Evolutionary conservation across 805 yeast genomes (phyloP).

Genomic region (Candida maris): DNA sequence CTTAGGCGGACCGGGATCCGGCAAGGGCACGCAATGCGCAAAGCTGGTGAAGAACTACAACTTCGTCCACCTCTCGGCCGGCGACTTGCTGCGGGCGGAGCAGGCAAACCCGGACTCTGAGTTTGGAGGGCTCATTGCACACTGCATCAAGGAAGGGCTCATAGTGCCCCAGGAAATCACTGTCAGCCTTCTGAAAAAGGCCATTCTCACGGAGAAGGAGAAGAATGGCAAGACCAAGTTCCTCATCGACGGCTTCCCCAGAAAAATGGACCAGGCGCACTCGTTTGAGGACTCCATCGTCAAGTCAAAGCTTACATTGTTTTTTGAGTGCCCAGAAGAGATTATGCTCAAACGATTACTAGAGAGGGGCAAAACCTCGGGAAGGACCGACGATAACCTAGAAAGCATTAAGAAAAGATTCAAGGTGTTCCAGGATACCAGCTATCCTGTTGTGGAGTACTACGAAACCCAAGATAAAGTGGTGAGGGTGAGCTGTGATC

Average conservation of each 20-base stretch:
- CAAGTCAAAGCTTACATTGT: slow-evolving; percentile 65
- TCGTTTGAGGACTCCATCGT: slow-evolving; percentile 82
- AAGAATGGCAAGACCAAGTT: slow-evolving; percentile 56
- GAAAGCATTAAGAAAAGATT: slow-evolving; percentile 90
- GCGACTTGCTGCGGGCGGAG: slow-evolving; percentile 91
- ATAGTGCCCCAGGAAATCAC: slow-evolving; percentile 96
- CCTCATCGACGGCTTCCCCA: slow-evolving; percentile 93
- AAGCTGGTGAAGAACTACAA: slow-evolving; percentile 75
- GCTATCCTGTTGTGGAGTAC: slow-evolving; percentile 90
- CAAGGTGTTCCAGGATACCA: slow-evolving; percentile 77
- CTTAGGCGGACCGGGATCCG: slow-evolving; percentile 97
- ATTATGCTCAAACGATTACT: slow-evolving; percentile 83
- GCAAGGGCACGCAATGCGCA: slow-evolving; percentile 95
- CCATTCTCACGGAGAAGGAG: slow-evolving; percentile 54
- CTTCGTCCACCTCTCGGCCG: slow-evolving; percentile 92
- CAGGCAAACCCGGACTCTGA: slow-evolving; percentile 78
- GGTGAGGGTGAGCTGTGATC: slow-evolving; percentile 73
- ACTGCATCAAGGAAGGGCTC: slow-evolving; percentile 78
- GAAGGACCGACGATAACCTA: slow-evolving; percentile 88
- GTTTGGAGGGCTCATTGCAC: slow-evolving; percentile 81
- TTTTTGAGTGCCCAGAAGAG: slow-evolving; percentile 76
- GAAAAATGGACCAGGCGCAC: slow-evolving; percentile 96
- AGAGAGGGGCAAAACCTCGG: slow-evolving; percentile 92
- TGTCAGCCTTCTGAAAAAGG: slow-evolving; percentile 73
- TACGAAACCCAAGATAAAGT: slow-evolving; percentile 72